Percentiles rank a stretch among this genome's conserved stretches.
phyloP scores from a whole-genome alignment of 257 asterid species.

The Solanum habrochaites region DNA sequence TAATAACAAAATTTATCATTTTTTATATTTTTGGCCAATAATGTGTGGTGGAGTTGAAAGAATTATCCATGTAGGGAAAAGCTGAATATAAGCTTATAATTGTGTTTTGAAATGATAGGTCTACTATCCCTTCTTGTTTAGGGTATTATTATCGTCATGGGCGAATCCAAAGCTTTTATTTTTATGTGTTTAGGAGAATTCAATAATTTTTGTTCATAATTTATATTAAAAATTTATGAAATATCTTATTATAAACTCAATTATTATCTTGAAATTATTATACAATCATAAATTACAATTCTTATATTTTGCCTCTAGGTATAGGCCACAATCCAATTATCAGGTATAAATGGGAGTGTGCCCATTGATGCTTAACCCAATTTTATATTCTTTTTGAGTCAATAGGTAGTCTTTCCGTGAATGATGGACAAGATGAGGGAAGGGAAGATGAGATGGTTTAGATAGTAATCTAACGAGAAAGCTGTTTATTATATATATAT shows the following conservation, averaged over 20 bases:
- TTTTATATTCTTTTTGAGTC: neutral
- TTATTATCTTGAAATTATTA: neutral
- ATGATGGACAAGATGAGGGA: neutral
- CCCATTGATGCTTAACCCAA: neutral
- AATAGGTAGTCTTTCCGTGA: neutral
- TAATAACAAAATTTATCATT: neutral
- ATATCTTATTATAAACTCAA: neutral
- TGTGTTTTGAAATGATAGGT: neutral
- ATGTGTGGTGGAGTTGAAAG: neutral
- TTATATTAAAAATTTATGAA: neutral
- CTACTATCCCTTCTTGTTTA: neutral
- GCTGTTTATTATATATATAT: neutral
- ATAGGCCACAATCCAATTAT: neutral
- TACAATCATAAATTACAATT: neutral
- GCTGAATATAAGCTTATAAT: neutral
- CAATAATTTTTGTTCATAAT: too few relatives aligned
- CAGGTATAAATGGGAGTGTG: neutral
- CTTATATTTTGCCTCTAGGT: neutral
- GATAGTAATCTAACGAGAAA: too few relatives aligned
- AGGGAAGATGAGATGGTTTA: too few relatives aligned
- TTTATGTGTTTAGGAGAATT: neutral
- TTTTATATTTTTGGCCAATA: neutral
- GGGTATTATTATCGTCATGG: neutral
- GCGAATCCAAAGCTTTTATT: neutral
- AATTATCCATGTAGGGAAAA: neutral